Evolutionary conservation across 2,329 filamentous ascomycete genomes (phyloP).

Genomic region (Colletotrichum sp.): DNA sequence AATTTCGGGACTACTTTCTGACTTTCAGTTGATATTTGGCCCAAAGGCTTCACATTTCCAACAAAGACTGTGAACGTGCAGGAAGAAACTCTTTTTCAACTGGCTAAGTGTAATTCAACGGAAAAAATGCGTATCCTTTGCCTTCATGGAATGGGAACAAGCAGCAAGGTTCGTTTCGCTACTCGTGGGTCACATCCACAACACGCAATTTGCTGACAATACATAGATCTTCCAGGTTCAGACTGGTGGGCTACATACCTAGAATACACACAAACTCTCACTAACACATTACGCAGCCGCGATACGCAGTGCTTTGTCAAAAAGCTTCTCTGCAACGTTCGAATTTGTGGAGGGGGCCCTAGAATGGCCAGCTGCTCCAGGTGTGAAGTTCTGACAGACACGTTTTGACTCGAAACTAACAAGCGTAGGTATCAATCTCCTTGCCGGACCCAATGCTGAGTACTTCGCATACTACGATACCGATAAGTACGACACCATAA

Average conservation of each 20-base stretch:
- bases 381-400: not conserved
- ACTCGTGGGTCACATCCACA: fast-evolving
- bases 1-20: fast-evolving
- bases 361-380: not conserved
- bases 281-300: not conserved
- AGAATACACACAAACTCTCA: not conserved
- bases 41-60: not conserved
- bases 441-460: not conserved
- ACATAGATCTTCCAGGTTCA: not conserved
- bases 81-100: not conserved
- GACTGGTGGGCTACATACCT: not conserved
- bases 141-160: not conserved
- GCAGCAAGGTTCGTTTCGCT: not conserved
- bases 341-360: not conserved
- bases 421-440: not conserved
- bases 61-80: not conserved
- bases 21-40: not conserved
- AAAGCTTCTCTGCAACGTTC: not conserved
- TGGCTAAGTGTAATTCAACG: not conserved
- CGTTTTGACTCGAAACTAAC: not conserved
- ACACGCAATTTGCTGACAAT: fast-evolving
- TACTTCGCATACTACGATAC: not conserved
- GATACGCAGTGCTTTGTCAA: not conserved
- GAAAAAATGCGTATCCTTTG: not conserved
- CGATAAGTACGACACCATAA: not conserved